Evolutionary conservation across 164 flowering plant species (phyloP), one percentile per base, ranked within the genome.

Genomic region (Kalanchoe fedtschenkoi): DNA sequence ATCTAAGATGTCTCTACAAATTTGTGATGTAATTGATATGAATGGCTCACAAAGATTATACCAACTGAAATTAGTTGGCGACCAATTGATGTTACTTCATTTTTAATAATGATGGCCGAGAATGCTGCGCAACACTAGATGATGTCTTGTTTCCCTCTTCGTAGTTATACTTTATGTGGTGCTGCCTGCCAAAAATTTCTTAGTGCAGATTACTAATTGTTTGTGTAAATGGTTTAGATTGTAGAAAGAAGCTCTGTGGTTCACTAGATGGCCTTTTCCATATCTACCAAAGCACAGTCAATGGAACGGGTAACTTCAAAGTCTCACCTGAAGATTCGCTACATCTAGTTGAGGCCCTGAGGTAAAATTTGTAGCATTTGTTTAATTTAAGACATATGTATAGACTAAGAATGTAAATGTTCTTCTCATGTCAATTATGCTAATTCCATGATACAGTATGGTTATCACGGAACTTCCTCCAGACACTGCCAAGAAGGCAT

Each of bases 191-290:
- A 24, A 51, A 17, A 10, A 51, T 24, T 51, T 51, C 17, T 10
- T 24, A n/a, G n/a, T 51, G 56, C 28, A 24, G 32, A 26, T 51
- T 15, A 17, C 26, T 51, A 26, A 24, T 5, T 5, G 26, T 26
- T 37, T 11, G 32, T 51, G 13, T 70, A 11, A 56, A 47, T 3
- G 14, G 19, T 69, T 65, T 67, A 93, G 99, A 89, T 72, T 95
- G 99, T 69, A 69, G 95, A 66, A 81, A 76, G 68, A 91, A 95
- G 76, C 90, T 95, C 39, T 82, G 91, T 77, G 93, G 89, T 57
- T 87, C 82, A 58, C 61, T 89, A 51, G 96, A 95, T 63, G 96
- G 91, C 24, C 90, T 95, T 38, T 89, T 91, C 68, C 88, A 82
- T 28, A 82, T n/a, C n/a, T n/a, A n/a, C n/a, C n/a, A n/a, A n/a